Conservation (phyloP, 1,284 basidiomycete species). For the Sphagnurus paluster region DNA sequence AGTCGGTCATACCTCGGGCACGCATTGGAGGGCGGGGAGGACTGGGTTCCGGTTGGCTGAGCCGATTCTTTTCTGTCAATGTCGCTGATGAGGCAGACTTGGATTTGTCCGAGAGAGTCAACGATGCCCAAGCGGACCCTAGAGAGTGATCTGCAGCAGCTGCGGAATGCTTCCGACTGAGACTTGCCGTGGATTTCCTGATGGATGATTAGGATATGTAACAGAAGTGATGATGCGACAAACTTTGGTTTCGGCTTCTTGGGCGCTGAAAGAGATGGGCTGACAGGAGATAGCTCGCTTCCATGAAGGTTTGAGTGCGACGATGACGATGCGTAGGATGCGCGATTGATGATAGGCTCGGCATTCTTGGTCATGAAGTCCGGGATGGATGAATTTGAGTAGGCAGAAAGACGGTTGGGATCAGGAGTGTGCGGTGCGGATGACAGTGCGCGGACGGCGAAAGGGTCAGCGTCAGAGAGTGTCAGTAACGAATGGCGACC, state of each 20-base stretch:
- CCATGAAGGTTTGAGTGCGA: slow-evolving; percentile 45
- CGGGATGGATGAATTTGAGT: slow-evolving; percentile 49
- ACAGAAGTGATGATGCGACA: slow-evolving; percentile 3
- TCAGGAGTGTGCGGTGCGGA: slow-evolving; percentile 41
- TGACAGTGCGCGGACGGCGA: slow-evolving; percentile 50
- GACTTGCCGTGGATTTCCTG: slow-evolving; percentile 18
- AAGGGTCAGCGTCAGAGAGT: slow-evolving; percentile 62
- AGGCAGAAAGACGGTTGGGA: slow-evolving; percentile 46
- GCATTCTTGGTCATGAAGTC: slow-evolving; percentile 43
- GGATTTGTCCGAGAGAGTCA: slow-evolving; percentile 11
- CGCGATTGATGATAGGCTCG: slow-evolving; percentile 38
- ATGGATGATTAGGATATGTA: slow-evolving; percentile 2
- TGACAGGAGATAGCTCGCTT: slow-evolving; percentile 25
- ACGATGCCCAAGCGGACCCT: slow-evolving; percentile 22
- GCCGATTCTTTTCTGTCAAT: slow-evolving; percentile 23
- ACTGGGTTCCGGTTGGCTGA: slow-evolving; percentile 30
- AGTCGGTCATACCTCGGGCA: slow-evolving; percentile 56
- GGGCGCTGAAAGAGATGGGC: slow-evolving; percentile 12
- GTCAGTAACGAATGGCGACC: slow-evolving; percentile 58
- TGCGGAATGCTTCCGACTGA: slow-evolving; percentile 22
- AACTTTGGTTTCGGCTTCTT: slow-evolving; percentile 29
- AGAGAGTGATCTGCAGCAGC: slow-evolving; percentile 19
- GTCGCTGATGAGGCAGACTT: slow-evolving; percentile 26
- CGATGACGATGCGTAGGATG: slow-evolving; percentile 59
- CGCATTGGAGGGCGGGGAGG: slow-evolving; percentile 38